phyloP scores from a whole-genome alignment of 2,329 filamentous ascomycete species.

The Xenoacremonium recifei region DNA sequence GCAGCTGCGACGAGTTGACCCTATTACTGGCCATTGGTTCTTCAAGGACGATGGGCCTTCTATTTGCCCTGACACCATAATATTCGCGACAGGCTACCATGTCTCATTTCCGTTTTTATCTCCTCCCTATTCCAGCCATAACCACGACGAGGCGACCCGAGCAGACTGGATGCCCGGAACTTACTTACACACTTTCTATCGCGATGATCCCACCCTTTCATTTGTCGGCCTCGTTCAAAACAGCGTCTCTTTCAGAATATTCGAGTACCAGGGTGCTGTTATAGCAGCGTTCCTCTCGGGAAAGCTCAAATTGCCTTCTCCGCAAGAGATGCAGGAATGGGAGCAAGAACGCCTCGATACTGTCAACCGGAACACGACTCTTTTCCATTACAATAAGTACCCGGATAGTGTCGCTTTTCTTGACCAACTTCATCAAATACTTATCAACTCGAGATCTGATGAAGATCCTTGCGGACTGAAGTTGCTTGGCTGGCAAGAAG shows the following conservation, averaged over 20 bases:
- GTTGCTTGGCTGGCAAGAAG: too few species aligned
- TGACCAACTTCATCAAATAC: too few species aligned
- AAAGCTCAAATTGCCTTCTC: too few species aligned
- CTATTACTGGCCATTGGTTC: slow-evolving; percentile 5
- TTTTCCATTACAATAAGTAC: too few species aligned
- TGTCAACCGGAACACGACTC: too few species aligned
- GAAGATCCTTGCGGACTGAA: too few species aligned
- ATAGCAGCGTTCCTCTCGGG: not conserved
- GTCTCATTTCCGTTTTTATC: slow-evolving; percentile 11
- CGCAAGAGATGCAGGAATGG: too few species aligned
- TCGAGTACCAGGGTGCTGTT: slow-evolving; percentile 3
- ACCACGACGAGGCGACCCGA: slow-evolving; percentile 6
- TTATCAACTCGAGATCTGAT: too few species aligned
- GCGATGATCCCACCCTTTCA: slow-evolving; percentile 10
- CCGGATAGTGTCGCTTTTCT: too few species aligned
- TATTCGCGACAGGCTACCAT: slow-evolving; percentile 14
- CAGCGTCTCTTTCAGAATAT: slow-evolving; percentile 4
- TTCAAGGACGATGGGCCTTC: too few species aligned
- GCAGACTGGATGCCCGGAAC: slow-evolving; percentile 10
- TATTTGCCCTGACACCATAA: slow-evolving; percentile 9
- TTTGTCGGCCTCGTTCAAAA: slow-evolving; percentile 10
- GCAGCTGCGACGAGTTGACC: slow-evolving; percentile 7
- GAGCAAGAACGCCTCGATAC: too few species aligned
- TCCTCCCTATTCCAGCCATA: slow-evolving; percentile 7
- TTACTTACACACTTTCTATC: slow-evolving; percentile 12